Conservation (phyloP, 768 basidiomycete genomes). For the Rhodocollybia butyracea region DNA sequence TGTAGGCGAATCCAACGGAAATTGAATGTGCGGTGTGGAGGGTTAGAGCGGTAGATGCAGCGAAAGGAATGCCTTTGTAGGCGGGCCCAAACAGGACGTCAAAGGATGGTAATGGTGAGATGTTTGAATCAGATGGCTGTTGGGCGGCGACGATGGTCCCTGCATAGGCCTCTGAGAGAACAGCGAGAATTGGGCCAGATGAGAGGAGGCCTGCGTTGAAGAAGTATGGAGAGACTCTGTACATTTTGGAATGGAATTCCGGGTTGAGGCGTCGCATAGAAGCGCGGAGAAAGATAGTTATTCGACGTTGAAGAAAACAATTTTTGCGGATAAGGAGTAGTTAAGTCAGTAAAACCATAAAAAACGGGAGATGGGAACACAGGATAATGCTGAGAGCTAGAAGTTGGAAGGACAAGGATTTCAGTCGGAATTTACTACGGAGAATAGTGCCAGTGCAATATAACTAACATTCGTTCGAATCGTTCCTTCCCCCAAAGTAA, state of each 20-base stretch:
- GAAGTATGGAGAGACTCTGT: conserved; percentile 90
- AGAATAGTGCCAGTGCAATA: too few relatives aligned
- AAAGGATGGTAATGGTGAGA: conserved; percentile 37
- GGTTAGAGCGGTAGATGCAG: conserved; percentile 76
- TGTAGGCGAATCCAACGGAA: conserved; percentile 80
- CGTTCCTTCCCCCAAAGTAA: neutral
- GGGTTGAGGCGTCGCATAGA: neutral
- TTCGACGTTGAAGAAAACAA: too few relatives aligned
- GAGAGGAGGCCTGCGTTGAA: conserved; percentile 92
- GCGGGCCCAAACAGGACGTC: conserved; percentile 95
- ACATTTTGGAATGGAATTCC: neutral
- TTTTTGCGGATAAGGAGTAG: too few relatives aligned
- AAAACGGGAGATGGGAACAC: too few relatives aligned
- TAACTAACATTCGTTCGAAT: too few relatives aligned
- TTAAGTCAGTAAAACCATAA: too few relatives aligned
- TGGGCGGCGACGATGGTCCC: conserved; percentile 64
- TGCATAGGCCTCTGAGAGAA: conserved; percentile 81
- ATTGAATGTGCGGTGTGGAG: conserved; percentile 64
- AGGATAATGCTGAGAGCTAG: neutral
- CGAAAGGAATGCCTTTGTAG: conserved; percentile 96
- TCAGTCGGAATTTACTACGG: too few relatives aligned
- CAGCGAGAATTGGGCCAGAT: conserved; percentile 75
- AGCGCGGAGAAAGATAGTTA: too few relatives aligned
- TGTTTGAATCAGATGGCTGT: conserved; percentile 9
- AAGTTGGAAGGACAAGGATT: neutral